Conservation (phyloP, 768 basidiomycete genomes). For the Symmetrospora coprosmae region DNA sequence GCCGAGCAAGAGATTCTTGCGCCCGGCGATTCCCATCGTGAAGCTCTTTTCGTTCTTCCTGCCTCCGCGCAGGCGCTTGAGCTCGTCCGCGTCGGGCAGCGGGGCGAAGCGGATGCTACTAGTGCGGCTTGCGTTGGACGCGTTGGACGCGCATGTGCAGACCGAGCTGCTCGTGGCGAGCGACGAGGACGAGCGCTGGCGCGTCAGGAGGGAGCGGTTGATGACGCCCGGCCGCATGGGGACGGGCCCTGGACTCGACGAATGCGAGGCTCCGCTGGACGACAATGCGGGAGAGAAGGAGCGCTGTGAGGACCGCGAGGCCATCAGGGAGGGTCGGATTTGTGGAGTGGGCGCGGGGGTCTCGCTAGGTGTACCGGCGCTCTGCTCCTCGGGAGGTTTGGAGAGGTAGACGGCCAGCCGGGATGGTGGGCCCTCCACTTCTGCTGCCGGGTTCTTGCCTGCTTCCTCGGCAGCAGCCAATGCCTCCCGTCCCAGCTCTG, state of each 20-base stretch:
- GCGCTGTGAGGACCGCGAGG: background rate
- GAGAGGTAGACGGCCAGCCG: background rate
- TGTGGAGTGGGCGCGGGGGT: background rate
- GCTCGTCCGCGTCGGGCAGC: slow-evolving; percentile 11
- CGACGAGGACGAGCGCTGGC: background rate
- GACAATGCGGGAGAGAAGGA: background rate
- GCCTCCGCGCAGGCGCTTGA: background rate
- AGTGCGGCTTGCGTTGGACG: background rate
- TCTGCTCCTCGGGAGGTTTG: background rate
- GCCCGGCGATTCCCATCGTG: slow-evolving; percentile 2
- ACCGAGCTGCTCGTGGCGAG: background rate
- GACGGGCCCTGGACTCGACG: background rate
- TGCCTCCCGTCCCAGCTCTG: too few species aligned
- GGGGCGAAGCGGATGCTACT: slow-evolving; percentile 8
- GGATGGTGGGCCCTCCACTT: background rate
- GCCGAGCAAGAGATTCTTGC: background rate
- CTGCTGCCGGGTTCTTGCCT: too few species aligned
- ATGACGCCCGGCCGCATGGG: background rate
- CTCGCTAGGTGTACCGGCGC: too few species aligned
- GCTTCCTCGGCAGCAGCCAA: too few species aligned
- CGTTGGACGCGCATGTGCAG: slow-evolving; percentile 8
- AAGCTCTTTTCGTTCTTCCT: background rate
- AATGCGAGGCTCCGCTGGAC: background rate
- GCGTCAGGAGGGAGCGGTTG: background rate
- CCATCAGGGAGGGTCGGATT: background rate